A percentile compares a stretch with the other conserved stretches of the same genome.
Evolutionary conservation across 768 basidiomycete species (phyloP).

Genomic region (Pilatotrama ljubarskyi): DNA sequence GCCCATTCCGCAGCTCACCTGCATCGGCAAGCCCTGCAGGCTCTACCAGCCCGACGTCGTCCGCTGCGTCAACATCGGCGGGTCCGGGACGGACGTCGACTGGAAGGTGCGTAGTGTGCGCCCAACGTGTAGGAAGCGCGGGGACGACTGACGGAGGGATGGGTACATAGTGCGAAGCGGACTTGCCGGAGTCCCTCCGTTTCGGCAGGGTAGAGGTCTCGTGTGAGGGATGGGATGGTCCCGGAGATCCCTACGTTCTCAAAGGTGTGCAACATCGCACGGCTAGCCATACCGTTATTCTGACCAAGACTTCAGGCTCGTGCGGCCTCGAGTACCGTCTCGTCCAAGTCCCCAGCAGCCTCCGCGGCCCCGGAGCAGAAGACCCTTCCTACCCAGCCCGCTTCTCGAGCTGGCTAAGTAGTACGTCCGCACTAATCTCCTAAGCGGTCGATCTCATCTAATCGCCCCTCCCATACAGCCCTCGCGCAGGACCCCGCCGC

Average conservation of each 20-base stretch:
- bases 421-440: conserved; percentile 2
- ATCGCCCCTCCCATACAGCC: not conserved
- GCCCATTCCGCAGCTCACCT: conserved; percentile 77
- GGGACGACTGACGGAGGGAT: no score
- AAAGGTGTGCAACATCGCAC: conserved; percentile 54
- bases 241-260: conserved; percentile 82
- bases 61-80: conserved; percentile 80
- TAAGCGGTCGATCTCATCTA: not conserved
- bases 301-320: conserved; percentile 54
- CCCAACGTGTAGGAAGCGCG: not conserved
- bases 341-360: conserved; percentile 56
- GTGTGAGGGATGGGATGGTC: conserved; percentile 87
- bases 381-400: conserved; percentile 18
- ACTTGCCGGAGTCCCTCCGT: conserved; percentile 78
- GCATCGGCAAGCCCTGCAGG: conserved; percentile 76
- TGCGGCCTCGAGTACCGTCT: conserved; percentile 87
- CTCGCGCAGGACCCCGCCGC: conserved; percentile 40
- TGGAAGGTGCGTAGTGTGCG: conserved; percentile 78
- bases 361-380: conserved; percentile 22
- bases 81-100: conserved; percentile 76
- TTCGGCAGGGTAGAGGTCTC: conserved; percentile 85
- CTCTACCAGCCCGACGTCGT: conserved; percentile 82
- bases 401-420: conserved; percentile 18
- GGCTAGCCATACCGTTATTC: not conserved
- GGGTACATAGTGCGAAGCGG: conserved; percentile 75